Base-by-base conservation (phyloP, 352 stramenopile species). In the Globisporangium cylindrosporum region DNA sequence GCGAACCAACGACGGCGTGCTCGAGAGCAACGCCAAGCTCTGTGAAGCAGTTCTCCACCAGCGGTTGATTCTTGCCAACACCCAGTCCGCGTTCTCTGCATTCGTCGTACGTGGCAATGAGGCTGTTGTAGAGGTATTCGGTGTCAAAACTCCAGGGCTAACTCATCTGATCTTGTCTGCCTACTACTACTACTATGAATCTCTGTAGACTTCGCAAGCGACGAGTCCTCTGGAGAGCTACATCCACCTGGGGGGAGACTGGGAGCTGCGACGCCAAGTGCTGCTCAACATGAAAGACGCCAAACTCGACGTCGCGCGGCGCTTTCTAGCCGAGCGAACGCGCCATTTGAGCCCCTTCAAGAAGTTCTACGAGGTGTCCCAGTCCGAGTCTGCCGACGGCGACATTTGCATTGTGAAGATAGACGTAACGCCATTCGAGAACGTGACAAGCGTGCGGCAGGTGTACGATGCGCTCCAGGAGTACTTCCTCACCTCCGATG, bases 401-500 rank as follows among this genome's bases (percentile, higher is more conserved):
- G 77, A 82, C 62, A 75, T 77, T 36, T 74, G 72, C 46, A 67
- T 67, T 0, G 29, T 73, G 4, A 62, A 62, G 10, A 78, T 81
- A 57, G 74, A 74, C 49, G 73, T 84, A 7, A 49, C 69, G 22
- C 75, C 74, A 22, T 79, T 84, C 43, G 64, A 68, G 2, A 71
- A 71, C 6, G 59, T 62, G 1, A 15, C 29, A 0, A 79, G 67
- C 59, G 70, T 84, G 6, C 67, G 67, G 2, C 62, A 64, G 1
- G 75, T 82, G 51, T 81, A 79, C 62, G 77, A 84, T 14, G 73
- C 73, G 9, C 57, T 79, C 18, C 64, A 79, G 7, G 66, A 72
- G 36, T 71, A 76, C 38, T 73, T 74, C 24, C 62, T 64, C 25
- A 82, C 80, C 38, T 63, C 80, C 6, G 75, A 84, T 49, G 80